Conservation (phyloP, 2,329 filamentous ascomycete species). For the Cryoendolithus antarcticus region DNA sequence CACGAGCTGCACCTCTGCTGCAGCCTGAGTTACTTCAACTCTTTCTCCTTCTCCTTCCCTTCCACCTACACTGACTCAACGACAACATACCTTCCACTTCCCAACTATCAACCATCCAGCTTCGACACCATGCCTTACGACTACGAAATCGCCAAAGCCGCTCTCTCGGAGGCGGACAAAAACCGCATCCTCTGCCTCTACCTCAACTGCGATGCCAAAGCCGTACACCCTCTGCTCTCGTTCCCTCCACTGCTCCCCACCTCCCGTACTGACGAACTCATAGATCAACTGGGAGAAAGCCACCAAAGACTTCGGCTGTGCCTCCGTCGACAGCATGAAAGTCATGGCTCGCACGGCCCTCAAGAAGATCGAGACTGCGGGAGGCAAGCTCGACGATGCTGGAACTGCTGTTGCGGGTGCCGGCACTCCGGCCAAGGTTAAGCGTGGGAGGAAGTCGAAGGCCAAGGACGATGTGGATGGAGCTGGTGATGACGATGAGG, state of each 20-base stretch:
- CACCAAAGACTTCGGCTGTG: slow-evolving; percentile 14
- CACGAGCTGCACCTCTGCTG: no score
- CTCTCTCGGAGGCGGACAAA: slow-evolving; percentile 18
- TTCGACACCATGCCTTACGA: slow-evolving; percentile 13
- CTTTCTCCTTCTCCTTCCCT: no score
- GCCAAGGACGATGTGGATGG: no score
- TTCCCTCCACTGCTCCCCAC: neutral
- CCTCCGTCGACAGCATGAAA: slow-evolving; percentile 16
- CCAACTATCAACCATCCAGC: no score
- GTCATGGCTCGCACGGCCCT: slow-evolving; percentile 9
- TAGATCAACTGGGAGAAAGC: slow-evolving; percentile 20
- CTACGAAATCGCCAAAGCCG: slow-evolving; percentile 13
- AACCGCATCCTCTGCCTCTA: slow-evolving; percentile 17
- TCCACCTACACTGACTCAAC: no score
- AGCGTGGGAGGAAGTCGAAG: no score
- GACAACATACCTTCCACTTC: no score
- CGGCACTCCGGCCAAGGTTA: neutral
- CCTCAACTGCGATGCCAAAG: slow-evolving; percentile 12
- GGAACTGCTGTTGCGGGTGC: neutral
- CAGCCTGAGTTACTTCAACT: no score
- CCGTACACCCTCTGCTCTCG: neutral
- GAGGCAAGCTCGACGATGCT: slow-evolving; percentile 8
- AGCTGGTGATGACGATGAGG: no score
- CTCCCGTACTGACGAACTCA: slow-evolving; percentile 1
- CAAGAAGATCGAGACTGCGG: slow-evolving; percentile 19